A percentile compares a stretch with the other conserved stretches of the same genome.
Evolutionary conservation across 2,329 filamentous ascomycete species (phyloP).

Genomic region (Colletotrichum agaves): DNA sequence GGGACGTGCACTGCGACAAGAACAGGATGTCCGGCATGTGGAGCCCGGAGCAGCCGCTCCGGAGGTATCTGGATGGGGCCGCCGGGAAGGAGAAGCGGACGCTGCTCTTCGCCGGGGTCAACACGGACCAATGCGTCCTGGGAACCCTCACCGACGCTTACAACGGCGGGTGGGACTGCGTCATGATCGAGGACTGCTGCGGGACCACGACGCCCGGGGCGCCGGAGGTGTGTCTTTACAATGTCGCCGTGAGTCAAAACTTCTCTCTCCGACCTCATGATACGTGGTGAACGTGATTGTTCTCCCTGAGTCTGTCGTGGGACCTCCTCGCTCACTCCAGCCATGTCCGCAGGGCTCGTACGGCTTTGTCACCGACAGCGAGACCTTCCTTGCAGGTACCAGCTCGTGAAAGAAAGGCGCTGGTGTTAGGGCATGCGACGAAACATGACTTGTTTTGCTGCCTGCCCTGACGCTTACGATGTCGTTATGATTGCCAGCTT

Average conservation of each 20-base stretch:
- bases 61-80: slow-evolving; percentile 48
- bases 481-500: not conserved
- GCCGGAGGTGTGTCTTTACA: slow-evolving; percentile 31
- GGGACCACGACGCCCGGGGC: slow-evolving; percentile 26
- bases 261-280: not conserved
- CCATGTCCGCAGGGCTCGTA: slow-evolving; percentile 19
- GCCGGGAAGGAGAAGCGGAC: slow-evolving; percentile 52
- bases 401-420: not conserved
- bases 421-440: too few species aligned
- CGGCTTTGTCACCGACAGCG: slow-evolving; percentile 30
- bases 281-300: not conserved
- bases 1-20: slow-evolving; percentile 65
- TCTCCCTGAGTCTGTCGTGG: not conserved
- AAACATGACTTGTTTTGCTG: too few species aligned
- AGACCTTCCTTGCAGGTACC: slow-evolving; percentile 23
- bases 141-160: slow-evolving; percentile 67
- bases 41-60: slow-evolving; percentile 55
- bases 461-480: not conserved
- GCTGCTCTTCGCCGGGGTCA: slow-evolving; percentile 67
- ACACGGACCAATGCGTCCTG: slow-evolving; percentile 70
- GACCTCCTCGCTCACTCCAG: not conserved
- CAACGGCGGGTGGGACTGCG: slow-evolving; percentile 54
- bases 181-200: slow-evolving; percentile 34
- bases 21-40: slow-evolving; percentile 69
- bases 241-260: slow-evolving; percentile 27